phyloP scores from a whole-genome alignment of 148 eudicot genomes.

The Amaranthus hypochondriacus region DNA sequence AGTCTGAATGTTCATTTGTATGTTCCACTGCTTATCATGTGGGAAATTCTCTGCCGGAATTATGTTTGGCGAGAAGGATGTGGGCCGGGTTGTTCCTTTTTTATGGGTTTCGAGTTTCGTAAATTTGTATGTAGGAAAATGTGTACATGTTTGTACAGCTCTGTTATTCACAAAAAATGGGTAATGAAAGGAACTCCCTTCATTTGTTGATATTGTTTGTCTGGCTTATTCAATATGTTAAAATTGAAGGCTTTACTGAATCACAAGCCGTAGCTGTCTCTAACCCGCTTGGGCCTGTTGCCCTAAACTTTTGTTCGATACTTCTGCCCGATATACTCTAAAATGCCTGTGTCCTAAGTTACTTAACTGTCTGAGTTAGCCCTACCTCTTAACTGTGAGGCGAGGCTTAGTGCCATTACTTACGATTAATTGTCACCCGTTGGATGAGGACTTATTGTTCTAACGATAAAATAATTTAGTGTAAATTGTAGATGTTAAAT shows the following conservation, averaged over 20 bases:
- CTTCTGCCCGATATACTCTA: too few species aligned
- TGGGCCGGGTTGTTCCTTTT: constrained; percentile 18
- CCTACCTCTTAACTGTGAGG: too few species aligned
- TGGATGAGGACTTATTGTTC: too few species aligned
- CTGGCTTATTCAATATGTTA: not conserved
- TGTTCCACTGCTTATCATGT: constrained; percentile 21
- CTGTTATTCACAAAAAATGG: constrained; percentile 13
- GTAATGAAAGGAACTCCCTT: constrained; percentile 6
- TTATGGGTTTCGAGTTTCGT: constrained; percentile 10
- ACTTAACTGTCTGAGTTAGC: too few species aligned
- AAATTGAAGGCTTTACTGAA: not conserved
- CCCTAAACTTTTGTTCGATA: too few species aligned
- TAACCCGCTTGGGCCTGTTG: too few species aligned
- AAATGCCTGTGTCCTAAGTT: too few species aligned
- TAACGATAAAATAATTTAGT: too few species aligned
- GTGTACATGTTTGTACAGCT: constrained; percentile 65
- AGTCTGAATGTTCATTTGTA: constrained; percentile 22
- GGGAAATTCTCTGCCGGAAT: constrained; percentile 22
- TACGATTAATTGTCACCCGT: too few species aligned
- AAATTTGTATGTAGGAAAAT: constrained; percentile 34
- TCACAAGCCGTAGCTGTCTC: too few species aligned
- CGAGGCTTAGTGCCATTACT: too few species aligned
- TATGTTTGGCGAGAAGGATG: constrained; percentile 35
- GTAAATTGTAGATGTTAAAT: too few species aligned
- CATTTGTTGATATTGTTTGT: not conserved